phyloP scores from a whole-genome alignment of 768 basidiomycete genomes.

The Termitomyces sp. region DNA sequence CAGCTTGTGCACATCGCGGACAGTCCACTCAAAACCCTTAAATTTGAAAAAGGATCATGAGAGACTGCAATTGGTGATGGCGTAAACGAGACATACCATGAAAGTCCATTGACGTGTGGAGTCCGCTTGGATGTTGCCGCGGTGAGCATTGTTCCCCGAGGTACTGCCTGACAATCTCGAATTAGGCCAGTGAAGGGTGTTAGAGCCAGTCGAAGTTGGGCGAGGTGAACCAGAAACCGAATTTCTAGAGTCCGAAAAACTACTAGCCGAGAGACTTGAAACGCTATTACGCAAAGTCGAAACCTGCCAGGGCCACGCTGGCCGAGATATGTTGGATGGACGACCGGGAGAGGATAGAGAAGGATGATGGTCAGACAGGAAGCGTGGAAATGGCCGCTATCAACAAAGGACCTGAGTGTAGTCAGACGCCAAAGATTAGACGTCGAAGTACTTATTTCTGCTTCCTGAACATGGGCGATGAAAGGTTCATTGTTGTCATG shows the following conservation, averaged over 20 bases:
- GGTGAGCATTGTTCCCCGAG: slow-evolving; percentile 17
- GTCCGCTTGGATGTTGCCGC: slow-evolving; percentile 29
- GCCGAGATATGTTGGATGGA: slow-evolving; percentile 51
- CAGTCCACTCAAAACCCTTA: slow-evolving; percentile 71
- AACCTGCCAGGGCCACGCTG: slow-evolving; percentile 40
- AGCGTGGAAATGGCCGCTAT: slow-evolving; percentile 8
- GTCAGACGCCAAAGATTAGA: background rate
- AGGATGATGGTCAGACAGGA: slow-evolving; percentile 35
- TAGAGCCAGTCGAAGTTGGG: slow-evolving; percentile 20
- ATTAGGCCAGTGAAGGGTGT: slow-evolving; percentile 23
- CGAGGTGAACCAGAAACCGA: slow-evolving; percentile 8
- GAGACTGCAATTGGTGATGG: background rate
- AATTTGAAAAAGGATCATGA: background rate
- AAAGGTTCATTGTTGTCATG: slow-evolving; percentile 3
- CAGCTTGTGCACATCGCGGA: slow-evolving; percentile 52
- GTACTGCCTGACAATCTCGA: slow-evolving; percentile 17
- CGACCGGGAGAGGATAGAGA: slow-evolving; percentile 42
- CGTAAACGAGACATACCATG: slow-evolving; percentile 32
- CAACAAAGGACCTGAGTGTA: background rate
- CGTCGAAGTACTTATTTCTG: background rate
- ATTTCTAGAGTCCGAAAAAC: slow-evolving; percentile 11
- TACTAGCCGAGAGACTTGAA: slow-evolving; percentile 12
- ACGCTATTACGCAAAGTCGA: slow-evolving; percentile 23
- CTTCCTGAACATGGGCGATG: background rate
- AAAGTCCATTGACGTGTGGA: slow-evolving; percentile 62